phyloP scores from a whole-genome alignment of 2,329 filamentous ascomycete genomes.

The Pseudogymnoascus sp. region DNA sequence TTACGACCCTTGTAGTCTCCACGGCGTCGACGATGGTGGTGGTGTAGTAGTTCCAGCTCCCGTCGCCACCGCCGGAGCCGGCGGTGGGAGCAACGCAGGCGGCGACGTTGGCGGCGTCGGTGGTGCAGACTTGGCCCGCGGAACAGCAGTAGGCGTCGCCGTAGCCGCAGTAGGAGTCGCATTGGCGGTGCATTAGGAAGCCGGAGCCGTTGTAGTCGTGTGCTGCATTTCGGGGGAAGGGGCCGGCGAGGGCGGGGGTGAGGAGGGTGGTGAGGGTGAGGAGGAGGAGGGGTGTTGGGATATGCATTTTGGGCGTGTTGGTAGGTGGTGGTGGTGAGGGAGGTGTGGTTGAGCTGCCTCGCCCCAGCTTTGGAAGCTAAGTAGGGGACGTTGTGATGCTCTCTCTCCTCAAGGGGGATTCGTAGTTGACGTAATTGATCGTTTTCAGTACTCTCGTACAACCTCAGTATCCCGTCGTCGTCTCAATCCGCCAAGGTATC shows the following conservation, averaged over 20 bases:
- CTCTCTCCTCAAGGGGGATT: background rate
- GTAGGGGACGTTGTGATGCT: background rate
- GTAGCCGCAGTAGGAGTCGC: conserved; percentile 45
- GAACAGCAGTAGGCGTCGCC: conserved; percentile 49
- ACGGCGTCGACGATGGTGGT: conserved; percentile 44
- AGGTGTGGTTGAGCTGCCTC: background rate
- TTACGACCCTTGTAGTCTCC: conserved; percentile 45
- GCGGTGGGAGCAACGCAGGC: conserved; percentile 34
- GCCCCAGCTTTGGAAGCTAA: background rate
- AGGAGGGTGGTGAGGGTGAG: conserved; percentile 30
- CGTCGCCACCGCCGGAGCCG: conserved; percentile 32
- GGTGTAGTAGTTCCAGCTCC: conserved; percentile 24
- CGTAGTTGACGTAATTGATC: background rate
- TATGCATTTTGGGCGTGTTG: conserved; percentile 29
- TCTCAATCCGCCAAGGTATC: background rate
- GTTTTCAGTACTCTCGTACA: background rate
- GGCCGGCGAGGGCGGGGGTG: conserved; percentile 34
- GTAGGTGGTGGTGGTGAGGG: conserved; percentile 11
- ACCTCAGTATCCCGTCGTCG: background rate
- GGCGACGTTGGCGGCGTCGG: conserved; percentile 38
- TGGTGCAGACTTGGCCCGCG: conserved; percentile 41
- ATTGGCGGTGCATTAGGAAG: conserved; percentile 41
- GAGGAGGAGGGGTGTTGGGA: conserved; percentile 23
- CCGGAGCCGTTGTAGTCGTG: conserved; percentile 37
- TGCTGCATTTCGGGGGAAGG: conserved; percentile 42